These are phyloP conservation scores for Polyporus arcularius DNA, from an alignment of 768 basidiomycete genomes.

Conservation along the genomic window DNA sequence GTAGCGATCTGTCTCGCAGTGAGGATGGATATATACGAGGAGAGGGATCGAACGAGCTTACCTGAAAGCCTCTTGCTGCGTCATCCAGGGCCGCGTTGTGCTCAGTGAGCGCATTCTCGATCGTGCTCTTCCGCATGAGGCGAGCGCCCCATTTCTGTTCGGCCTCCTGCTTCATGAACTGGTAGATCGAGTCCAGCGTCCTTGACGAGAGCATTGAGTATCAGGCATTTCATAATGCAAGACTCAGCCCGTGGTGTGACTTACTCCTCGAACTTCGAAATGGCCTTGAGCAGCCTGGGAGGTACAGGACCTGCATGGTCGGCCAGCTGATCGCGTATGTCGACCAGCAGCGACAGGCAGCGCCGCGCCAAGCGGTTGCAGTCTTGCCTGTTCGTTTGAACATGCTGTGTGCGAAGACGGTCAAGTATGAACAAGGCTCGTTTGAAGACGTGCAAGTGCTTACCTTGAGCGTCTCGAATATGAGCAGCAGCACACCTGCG, in stretches of 20 bases:
- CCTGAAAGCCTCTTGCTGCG: conserved; percentile 50
- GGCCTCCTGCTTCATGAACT: conserved; percentile 41
- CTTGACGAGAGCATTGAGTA: conserved; percentile 24
- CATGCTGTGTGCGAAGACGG: conserved; percentile 22
- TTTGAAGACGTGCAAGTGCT: conserved; percentile 1
- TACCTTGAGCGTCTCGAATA: conserved; percentile 50
- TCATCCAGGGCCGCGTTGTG: conserved; percentile 41
- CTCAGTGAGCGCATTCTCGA: conserved; percentile 40
- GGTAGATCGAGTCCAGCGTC: conserved; percentile 38
- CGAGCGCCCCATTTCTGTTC: conserved; percentile 44
- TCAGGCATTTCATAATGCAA: background rate
- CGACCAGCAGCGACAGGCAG: conserved; percentile 42
- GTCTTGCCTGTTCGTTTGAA: conserved; percentile 39
- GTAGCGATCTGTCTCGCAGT: conserved; percentile 39
- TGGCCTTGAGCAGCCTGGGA: conserved; percentile 38
- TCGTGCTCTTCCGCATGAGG: conserved; percentile 41
- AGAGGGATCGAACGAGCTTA: conserved; percentile 11
- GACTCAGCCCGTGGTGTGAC: background rate
- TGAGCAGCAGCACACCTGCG: conserved; percentile 41
- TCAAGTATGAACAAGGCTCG: background rate
- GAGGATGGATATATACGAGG: background rate
- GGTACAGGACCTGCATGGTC: conserved; percentile 48
- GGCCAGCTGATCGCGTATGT: conserved; percentile 47
- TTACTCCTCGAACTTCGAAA: conserved; percentile 44
- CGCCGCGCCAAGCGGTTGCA: conserved; percentile 43